Evolutionary conservation across 768 basidiomycete genomes (phyloP).

Genomic region (Floccularia luteovirens): DNA sequence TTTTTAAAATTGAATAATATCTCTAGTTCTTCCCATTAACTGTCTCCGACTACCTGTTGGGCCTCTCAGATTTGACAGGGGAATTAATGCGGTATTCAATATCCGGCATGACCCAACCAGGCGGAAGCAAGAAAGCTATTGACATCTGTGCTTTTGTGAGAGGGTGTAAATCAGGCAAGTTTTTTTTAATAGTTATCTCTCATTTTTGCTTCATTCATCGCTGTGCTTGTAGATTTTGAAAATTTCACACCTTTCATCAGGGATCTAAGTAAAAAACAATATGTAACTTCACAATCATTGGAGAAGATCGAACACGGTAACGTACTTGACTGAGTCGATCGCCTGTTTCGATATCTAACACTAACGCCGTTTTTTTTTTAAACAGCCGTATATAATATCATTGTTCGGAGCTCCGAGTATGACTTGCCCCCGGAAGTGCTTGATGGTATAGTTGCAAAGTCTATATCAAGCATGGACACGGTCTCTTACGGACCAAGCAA

Average conservation of each 20-base stretch:
- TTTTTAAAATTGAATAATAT: constrained; percentile 4
- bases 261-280: constrained; percentile 82
- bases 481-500: constrained; percentile 2
- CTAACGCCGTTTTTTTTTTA: constrained; percentile 8
- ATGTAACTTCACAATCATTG: constrained; percentile 79
- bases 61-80: constrained; percentile 90
- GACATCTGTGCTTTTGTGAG: constrained; percentile 68
- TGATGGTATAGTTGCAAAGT: constrained; percentile 57
- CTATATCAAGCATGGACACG: constrained; percentile 25
- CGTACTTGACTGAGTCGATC: not conserved
- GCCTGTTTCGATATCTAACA: not conserved
- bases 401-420: constrained; percentile 67
- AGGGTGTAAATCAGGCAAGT: constrained; percentile 61
- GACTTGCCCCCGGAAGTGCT: constrained; percentile 61
- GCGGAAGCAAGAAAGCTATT: constrained; percentile 54
- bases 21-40: constrained; percentile 70
- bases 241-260: constrained; percentile 59
- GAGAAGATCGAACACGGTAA: constrained; percentile 92
- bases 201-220: not conserved
- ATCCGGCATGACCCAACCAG: constrained; percentile 63
- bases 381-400: constrained; percentile 65
- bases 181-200: not conserved
- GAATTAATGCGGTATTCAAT: constrained; percentile 97
- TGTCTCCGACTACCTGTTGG: constrained; percentile 82
- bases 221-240: constrained; percentile 53